Conservation (phyloP, 495 filamentous ascomycete genomes). For the Neurospora tetrasperma region DNA sequence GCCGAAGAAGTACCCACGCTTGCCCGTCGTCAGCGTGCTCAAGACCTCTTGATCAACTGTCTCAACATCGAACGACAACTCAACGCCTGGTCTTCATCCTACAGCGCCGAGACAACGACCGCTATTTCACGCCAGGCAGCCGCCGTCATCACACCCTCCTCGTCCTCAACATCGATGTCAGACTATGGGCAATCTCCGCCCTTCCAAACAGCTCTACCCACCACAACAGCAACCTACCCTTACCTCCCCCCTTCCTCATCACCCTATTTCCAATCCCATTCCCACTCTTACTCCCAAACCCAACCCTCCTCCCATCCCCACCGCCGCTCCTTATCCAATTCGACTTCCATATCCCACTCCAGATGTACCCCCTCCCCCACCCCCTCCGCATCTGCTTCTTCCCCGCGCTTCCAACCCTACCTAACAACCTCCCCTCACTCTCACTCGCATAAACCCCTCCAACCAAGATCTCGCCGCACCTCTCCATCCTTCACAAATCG, state of each 20-base stretch:
- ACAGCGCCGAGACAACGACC: slow-evolving; percentile 10
- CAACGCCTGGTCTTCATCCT: slow-evolving; percentile 27
- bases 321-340: neutral
- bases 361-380: neutral
- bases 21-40: slow-evolving; percentile 26
- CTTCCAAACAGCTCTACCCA: neutral
- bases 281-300: neutral
- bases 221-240: neutral
- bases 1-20: slow-evolving; percentile 15
- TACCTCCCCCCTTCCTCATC: neutral
- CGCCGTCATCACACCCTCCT: neutral
- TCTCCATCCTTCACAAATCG: neutral
- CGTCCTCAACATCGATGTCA: neutral
- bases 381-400: neutral
- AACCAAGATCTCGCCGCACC: slow-evolving; percentile 13
- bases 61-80: slow-evolving; percentile 30
- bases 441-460: slow-evolving; percentile 15
- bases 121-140: neutral
- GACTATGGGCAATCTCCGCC: neutral
- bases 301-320: neutral
- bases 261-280: neutral
- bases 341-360: neutral
- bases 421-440: neutral
- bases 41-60: slow-evolving; percentile 31
- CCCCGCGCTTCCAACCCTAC: neutral